Base-by-base conservation (phyloP, 306 rosid species). In the Senna tora region DNA sequence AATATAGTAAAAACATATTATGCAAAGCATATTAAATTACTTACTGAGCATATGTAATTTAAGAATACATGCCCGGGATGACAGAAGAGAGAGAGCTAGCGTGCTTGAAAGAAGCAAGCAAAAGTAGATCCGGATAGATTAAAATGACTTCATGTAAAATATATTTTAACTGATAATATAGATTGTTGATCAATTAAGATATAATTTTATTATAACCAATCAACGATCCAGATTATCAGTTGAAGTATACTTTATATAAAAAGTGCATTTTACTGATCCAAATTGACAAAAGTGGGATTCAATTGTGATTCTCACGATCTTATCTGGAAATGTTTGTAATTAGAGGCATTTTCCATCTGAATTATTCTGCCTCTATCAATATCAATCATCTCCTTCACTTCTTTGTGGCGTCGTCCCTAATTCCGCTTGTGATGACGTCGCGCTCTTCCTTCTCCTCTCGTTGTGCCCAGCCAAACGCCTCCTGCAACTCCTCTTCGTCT, bases 81-180 rank as follows among this genome's bases (percentile, higher is more conserved):
- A 87, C 92, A 87, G 90, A 90, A 85, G 92, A 87, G 90, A 87
- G 96, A 66, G 86, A 90, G 96, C n/a, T n/a, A n/a, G n/a, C 90
- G 74, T 60, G 67, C 16, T 75, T 47, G 32, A 15, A 8, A 20
- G 58, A 33, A 64, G 15, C n/a, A 72, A 17, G 41, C 43, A 58
- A n/a, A n/a, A n/a, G n/a, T n/a, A n/a, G n/a, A n/a, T n/a, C n/a
- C n/a, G n/a, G n/a, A n/a, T n/a, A n/a, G n/a, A n/a, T n/a, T n/a
- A n/a, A n/a, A n/a, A n/a, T n/a, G n/a, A n/a, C n/a, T n/a, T n/a
- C n/a, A n/a, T n/a, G n/a, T n/a, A n/a, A n/a, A n/a, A n/a, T n/a
- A n/a, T n/a, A n/a, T n/a, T n/a, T n/a, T n/a, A n/a, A n/a, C n/a
- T n/a, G n/a, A n/a, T n/a, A n/a, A n/a, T n/a, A n/a, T n/a, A n/a